A percentile compares a stretch with the other conserved stretches of the same genome.
Conservation (phyloP, 1,139 yeast genomes). For the Geotrichum citri-aurantii region DNA sequence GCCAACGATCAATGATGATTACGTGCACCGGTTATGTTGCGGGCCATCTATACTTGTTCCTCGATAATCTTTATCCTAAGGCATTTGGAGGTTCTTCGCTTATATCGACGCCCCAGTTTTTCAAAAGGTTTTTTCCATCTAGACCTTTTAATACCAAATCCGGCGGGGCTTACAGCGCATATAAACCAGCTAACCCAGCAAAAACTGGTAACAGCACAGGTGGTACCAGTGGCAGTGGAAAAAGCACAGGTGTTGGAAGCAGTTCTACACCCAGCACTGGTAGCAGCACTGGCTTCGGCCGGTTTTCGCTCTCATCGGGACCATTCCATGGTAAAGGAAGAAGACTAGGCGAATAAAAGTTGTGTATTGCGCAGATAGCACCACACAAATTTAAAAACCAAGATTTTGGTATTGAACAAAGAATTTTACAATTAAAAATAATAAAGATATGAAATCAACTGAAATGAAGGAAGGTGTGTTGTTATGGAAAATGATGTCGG, state of each 20-base stretch:
- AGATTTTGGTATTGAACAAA: not conserved
- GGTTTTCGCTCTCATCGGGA: slow-evolving; percentile 14
- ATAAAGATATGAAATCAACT: not conserved
- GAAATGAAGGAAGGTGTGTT: not conserved
- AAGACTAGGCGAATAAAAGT: slow-evolving; percentile 29
- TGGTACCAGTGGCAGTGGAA: not conserved
- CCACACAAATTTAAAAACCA: not conserved
- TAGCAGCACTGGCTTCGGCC: slow-evolving; percentile 13
- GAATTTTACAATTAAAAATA: not conserved
- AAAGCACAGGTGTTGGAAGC: not conserved
- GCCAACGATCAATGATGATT: slow-evolving; percentile 26
- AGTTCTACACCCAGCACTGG: not conserved
- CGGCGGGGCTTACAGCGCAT: slow-evolving; percentile 24
- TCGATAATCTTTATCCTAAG: slow-evolving; percentile 26
- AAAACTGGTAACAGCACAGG: not conserved
- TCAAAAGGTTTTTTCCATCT: slow-evolving; percentile 23
- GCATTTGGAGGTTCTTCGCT: slow-evolving; percentile 25
- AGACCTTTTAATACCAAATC: slow-evolving; percentile 10
- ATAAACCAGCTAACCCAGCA: not conserved
- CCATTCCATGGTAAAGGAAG: slow-evolving; percentile 25
- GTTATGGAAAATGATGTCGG: not conserved
- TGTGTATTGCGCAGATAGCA: not conserved
- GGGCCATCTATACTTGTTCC: slow-evolving; percentile 34
- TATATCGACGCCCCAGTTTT: slow-evolving; percentile 27
- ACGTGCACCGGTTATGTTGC: slow-evolving; percentile 34